Evolutionary conservation across 139 green algal genomes (phyloP), one percentile per base, ranked within the genome.

Genomic region (Chlorella sorokiniana): DNA sequence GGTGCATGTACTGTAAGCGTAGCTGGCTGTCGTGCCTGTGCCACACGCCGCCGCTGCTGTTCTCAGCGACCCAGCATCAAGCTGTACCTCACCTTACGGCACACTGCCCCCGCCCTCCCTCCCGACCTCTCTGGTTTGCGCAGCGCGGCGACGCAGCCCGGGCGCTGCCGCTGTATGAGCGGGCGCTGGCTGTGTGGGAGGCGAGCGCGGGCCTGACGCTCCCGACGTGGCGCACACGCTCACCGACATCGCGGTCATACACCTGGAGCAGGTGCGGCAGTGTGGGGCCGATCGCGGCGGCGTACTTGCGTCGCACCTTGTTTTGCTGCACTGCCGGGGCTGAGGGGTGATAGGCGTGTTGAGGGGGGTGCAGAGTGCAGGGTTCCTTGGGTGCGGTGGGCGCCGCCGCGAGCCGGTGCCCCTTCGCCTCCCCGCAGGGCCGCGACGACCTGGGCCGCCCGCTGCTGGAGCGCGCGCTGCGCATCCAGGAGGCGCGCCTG

Each of bases 191-290:
- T 7, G 95, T 97, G 41, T 96, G 91, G 83, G 94, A 98, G 86
- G 78, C 76, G 1, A 45, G 80, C 86, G 90, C 45, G 95, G 94
- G 23, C 77, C 88, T 8, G 86, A 95, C 38, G 87, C 94, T 65
- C 87, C 91, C 5, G 92, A 97, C 67, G 93, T 98, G 44, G 95
- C 94, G n/a, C 95, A 98, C 86, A 94, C 92, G 40, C 90, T 98
- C 8, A 97, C 93, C 6, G 95, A 98, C 82, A 89, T 98, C 48
- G 95, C 94, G 33, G 94, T 98, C 52, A 90, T 98, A 44, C 91
- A 96, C 71, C 81, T 98, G 61, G 95, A 98, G 81, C 84, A 91
- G 90, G 93, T 94, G 22, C n/a, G n/a, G n/a, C n/a, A n/a, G 67
- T 56, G 56, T 3, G 74, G 10, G 38, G 69, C 14, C 1, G n/a